Conservation (phyloP, 129 eudicot species). For the Deinandra increscens region DNA sequence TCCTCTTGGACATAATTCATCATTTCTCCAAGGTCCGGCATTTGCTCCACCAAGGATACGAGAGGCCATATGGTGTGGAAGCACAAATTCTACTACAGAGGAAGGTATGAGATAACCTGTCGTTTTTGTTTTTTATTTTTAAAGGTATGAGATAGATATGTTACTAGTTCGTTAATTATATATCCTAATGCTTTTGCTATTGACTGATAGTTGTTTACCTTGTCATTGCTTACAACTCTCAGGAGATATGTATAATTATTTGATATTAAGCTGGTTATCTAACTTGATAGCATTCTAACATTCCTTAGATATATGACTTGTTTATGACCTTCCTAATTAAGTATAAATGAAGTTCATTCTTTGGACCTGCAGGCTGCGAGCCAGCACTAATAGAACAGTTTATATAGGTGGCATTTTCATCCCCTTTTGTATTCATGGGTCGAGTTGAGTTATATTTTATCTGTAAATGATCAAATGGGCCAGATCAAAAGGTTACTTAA, state of each 20-base stretch:
- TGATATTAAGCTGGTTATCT: no score
- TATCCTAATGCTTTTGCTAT: not conserved
- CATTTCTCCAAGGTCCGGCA: conserved; percentile 98
- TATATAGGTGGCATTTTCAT: not conserved
- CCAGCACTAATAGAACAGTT: not conserved
- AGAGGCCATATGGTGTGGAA: conserved; percentile 98
- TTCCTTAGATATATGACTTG: no score
- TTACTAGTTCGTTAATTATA: not conserved
- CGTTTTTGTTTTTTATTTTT: not conserved
- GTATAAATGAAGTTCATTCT: not conserved
- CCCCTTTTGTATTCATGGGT: not conserved
- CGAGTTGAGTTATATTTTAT: not conserved
- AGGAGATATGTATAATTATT: not conserved
- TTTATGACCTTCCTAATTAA: no score
- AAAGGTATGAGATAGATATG: not conserved
- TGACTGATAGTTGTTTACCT: conserved; percentile 5
- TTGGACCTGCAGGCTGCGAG: conserved; percentile 8
- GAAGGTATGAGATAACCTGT: conserved; percentile 54
- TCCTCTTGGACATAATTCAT: conserved; percentile 96
- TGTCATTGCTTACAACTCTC: not conserved
- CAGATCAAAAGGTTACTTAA: not conserved
- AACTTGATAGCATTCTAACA: no score
- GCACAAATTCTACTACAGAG: conserved; percentile 90
- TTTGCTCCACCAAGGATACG: conserved; percentile 96
- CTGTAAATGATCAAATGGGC: not conserved